These are phyloP conservation scores for Dictyostelium capitatum DNA, from an alignment of 78 protist species.

Conservation along the genomic window DNA sequence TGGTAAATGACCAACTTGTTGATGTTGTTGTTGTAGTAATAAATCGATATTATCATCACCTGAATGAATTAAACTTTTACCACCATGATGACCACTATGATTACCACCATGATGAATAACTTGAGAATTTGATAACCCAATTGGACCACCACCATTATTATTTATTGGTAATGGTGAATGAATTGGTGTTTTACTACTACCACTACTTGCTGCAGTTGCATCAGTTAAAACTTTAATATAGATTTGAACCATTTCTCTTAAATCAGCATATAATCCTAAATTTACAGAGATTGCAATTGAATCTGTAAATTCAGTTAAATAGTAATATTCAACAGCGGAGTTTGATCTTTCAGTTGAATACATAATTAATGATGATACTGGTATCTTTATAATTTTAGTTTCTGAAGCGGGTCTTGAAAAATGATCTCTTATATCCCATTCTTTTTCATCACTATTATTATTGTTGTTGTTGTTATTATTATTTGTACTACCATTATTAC, in stretches of 20 bases:
- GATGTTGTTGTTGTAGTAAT: neutral
- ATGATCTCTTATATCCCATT: constrained; percentile 55
- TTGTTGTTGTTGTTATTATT: too few relatives aligned
- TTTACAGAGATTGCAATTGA: constrained; percentile 79
- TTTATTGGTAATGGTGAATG: constrained; percentile 14
- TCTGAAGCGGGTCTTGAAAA: constrained; percentile 43
- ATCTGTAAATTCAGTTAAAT: constrained; percentile 78
- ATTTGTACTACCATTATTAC: neutral
- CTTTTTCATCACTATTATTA: neutral
- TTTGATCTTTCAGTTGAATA: constrained; percentile 46
- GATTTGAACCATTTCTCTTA: constrained; percentile 67
- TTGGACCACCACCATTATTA: too few relatives aligned
- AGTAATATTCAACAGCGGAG: constrained; percentile 60
- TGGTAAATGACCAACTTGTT: neutral
- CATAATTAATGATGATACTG: constrained; percentile 71
- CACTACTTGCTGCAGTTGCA: neutral
- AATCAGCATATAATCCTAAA: constrained; percentile 40
- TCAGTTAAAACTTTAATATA: constrained; percentile 65
- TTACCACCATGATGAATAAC: neutral
- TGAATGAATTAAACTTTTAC: neutral
- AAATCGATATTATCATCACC: neutral
- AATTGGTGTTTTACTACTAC: neutral
- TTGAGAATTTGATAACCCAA: neutral
- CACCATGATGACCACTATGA: neutral
- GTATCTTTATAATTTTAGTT: constrained; percentile 72